Percentiles rank a stretch among this genome's conserved stretches.
Conservation (phyloP, 306 rosid species). For the Hylodesmum podocarpum region DNA sequence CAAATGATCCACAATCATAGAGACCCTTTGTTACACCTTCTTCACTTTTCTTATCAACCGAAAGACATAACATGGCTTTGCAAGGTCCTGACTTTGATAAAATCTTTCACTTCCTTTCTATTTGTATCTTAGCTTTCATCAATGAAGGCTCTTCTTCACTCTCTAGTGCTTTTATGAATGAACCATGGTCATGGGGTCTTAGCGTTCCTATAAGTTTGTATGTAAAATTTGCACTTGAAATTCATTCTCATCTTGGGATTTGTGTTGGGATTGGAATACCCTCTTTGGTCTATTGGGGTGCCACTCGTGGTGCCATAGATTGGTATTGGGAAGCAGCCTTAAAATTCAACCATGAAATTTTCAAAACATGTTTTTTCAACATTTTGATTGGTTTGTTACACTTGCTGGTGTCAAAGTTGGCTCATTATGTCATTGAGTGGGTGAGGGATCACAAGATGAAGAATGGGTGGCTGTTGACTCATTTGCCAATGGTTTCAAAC, state of each 20-base stretch:
- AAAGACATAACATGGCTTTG: slow-evolving; percentile 23
- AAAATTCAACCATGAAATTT: slow-evolving; percentile 32
- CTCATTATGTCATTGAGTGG: slow-evolving; percentile 29
- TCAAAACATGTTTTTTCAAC: slow-evolving; percentile 36
- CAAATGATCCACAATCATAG: slow-evolving; percentile 25
- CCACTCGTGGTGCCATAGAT: slow-evolving; percentile 33
- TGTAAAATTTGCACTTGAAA: slow-evolving; percentile 43
- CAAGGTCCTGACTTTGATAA: slow-evolving; percentile 27
- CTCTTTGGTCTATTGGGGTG: slow-evolving; percentile 44
- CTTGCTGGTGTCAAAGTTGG: slow-evolving; percentile 21
- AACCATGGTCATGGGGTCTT: slow-evolving; percentile 45
- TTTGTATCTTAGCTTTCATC: slow-evolving; percentile 41
- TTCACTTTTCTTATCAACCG: background rate
- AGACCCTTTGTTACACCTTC: background rate
- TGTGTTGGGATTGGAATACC: slow-evolving; percentile 41
- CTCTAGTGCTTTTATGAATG: slow-evolving; percentile 25
- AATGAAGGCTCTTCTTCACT: slow-evolving; percentile 45
- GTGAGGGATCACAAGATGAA: slow-evolving; percentile 17
- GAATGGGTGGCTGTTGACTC: background rate
- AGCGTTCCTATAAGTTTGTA: slow-evolving; percentile 40
- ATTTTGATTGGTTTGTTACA: slow-evolving; percentile 32
- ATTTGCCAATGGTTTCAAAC: slow-evolving; percentile 2
- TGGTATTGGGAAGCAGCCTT: slow-evolving; percentile 33
- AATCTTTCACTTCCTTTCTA: slow-evolving; percentile 36
- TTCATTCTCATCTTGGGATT: slow-evolving; percentile 43